These are phyloP conservation scores for Fraxinus sp. DNA, from an alignment of 305 asterid genomes.

Conservation along the genomic window DNA sequence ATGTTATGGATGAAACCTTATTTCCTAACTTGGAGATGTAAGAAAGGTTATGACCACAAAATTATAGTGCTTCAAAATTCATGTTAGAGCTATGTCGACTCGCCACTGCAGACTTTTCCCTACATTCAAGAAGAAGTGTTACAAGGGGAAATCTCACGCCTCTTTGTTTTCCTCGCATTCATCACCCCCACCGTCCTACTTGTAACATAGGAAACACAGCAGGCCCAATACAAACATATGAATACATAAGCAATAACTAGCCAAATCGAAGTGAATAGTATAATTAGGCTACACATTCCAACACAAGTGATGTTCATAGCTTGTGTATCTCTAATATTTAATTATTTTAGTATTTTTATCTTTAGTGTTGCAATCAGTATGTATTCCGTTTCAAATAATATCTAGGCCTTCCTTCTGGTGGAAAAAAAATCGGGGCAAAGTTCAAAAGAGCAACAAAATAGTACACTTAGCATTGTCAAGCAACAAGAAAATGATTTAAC, in stretches of 20 bases:
- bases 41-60: background rate
- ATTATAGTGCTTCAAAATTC: background rate
- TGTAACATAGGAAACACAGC: background rate
- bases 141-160: background rate
- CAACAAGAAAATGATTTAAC: slow-evolving; percentile 28
- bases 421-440: background rate
- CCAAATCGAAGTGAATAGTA: background rate
- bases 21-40: background rate
- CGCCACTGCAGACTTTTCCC: background rate
- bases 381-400: background rate
- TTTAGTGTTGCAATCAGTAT: background rate
- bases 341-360: background rate
- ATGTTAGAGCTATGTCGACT: background rate
- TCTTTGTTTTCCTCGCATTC: background rate
- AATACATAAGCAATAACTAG: background rate
- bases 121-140: background rate
- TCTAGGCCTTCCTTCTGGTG: background rate
- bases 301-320: background rate
- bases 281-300: background rate
- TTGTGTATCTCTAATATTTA: background rate
- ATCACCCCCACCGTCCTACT: background rate
- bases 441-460: background rate
- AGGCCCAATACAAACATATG: background rate
- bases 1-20: background rate
- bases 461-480: background rate